phyloP scores from a whole-genome alignment of 805 yeast species.

The Grigorovia transvaalensis region DNA sequence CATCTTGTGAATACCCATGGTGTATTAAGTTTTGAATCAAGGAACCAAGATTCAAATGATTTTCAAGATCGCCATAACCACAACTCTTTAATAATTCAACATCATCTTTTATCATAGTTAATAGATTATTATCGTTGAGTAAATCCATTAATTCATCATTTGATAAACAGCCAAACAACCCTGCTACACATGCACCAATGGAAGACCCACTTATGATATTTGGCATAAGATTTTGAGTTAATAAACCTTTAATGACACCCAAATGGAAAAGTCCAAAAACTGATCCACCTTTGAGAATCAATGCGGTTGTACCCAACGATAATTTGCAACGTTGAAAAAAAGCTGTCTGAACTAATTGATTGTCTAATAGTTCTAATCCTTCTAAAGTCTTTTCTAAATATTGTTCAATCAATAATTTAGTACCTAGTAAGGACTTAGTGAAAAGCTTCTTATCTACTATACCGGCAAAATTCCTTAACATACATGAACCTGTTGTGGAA shows the following conservation, averaged over 20 bases:
- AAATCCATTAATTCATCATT: slow-evolving; percentile 49
- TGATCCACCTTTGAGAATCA: slow-evolving; percentile 90
- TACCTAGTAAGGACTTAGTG: slow-evolving; percentile 76
- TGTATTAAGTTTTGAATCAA: slow-evolving; percentile 65
- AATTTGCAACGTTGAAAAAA: slow-evolving; percentile 78
- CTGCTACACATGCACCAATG: slow-evolving; percentile 87
- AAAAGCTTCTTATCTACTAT: slow-evolving; percentile 71
- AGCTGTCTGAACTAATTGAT: slow-evolving; percentile 47
- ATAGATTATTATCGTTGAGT: slow-evolving; percentile 29
- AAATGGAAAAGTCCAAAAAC: slow-evolving; percentile 88
- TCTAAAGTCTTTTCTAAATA: slow-evolving; percentile 59
- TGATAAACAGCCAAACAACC: slow-evolving; percentile 64
- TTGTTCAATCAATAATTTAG: slow-evolving; percentile 72
- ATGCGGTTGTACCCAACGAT: slow-evolving; percentile 82
- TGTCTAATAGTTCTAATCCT: slow-evolving; percentile 52
- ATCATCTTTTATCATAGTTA: slow-evolving; percentile 42
- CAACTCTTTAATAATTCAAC: slow-evolving; percentile 47
- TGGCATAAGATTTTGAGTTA: slow-evolving; percentile 66
- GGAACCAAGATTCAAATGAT: slow-evolving; percentile 40
- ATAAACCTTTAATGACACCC: slow-evolving; percentile 83
- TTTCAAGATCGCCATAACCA: slow-evolving; percentile 30
- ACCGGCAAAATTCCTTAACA: slow-evolving; percentile 85
- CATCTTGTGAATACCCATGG: slow-evolving; percentile 81
- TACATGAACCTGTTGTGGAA: slow-evolving; percentile 54
- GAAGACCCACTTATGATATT: slow-evolving; percentile 84